phyloP scores from a whole-genome alignment of 345 rosid species.

The Nephelium lappaceum region DNA sequence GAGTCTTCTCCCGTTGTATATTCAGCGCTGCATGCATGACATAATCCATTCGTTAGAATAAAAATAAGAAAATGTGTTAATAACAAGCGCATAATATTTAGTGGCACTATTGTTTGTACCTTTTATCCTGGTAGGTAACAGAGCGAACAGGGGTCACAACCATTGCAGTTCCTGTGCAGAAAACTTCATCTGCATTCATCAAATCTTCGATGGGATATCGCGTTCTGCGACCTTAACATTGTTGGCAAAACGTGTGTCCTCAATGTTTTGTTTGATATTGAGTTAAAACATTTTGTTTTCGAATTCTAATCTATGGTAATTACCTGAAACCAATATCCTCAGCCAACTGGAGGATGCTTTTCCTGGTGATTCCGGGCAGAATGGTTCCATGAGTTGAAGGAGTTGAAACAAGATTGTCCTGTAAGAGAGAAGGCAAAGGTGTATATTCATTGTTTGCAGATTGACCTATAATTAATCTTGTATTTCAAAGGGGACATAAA shows the following conservation, averaged over 20 bases:
- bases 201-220: slow-evolving; percentile 20
- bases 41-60: background rate
- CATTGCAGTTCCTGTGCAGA: slow-evolving; percentile 43
- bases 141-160: slow-evolving; percentile 38
- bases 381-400: slow-evolving; percentile 31
- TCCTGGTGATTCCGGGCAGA: slow-evolving; percentile 40
- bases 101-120: slow-evolving; percentile 14
- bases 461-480: background rate
- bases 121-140: slow-evolving; percentile 29
- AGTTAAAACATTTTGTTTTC: no score
- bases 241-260: no score
- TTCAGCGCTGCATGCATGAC: slow-evolving; percentile 41
- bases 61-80: no score
- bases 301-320: no score
- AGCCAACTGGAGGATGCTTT: slow-evolving; percentile 36
- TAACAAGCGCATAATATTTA: no score
- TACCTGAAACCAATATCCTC: slow-evolving; percentile 32
- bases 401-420: slow-evolving; percentile 33
- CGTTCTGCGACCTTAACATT: slow-evolving; percentile 23
- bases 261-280: no score
- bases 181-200: slow-evolving; percentile 39
- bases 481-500: background rate
- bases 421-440: background rate
- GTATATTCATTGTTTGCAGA: background rate
- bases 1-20: slow-evolving; percentile 38